Evolutionary conservation across 2,329 filamentous ascomycete species (phyloP), one percentile per base, ranked within the genome.

Genomic region (Malbranchea cinnamomea): DNA sequence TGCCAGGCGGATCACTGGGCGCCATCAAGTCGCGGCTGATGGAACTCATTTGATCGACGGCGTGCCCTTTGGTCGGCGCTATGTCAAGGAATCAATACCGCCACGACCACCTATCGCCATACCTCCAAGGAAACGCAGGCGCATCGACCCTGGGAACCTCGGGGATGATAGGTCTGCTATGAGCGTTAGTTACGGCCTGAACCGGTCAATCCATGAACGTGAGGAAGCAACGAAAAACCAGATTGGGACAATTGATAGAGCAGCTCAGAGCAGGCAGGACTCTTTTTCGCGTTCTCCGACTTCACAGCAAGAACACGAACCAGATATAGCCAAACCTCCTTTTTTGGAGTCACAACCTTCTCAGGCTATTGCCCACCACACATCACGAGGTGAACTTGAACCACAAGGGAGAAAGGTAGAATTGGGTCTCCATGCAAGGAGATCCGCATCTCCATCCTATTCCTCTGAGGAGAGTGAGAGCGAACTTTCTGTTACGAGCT

Each of bases 1-100:
- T 44, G 68, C 74, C 27, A 68, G 84, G 41, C 71, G 71, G 31
- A 57, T 91, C 7, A 75, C 72, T 34, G 85, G 87, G 15, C 72
- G 87, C 27, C 64, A 78, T 39, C 85, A 94, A 52, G 91, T 94
- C 31, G 74, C 78, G 0, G 45, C 59, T 2, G 78, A 82, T 50
- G 85, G 87, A 3, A 76, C 67, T 41, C 84, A 85, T 48, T 63
- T 94, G 4, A 67, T 89, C 7, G 87, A 95, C 49, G 85, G 87
- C 3, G 63, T 93, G 12, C 70, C 83, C 0, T 93, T 87, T 49
- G 85, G 87, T 2, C 69, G 77, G 36, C 74, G 78, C 1, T 73
- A 73, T 46, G 57, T 87, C 6, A 69, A 68, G 36, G 48, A 56
- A 42, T 46, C 57, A 2, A 62, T 67, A 1, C 62, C 63, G 5